Percentiles rank a stretch among this genome's conserved stretches.
phyloP scores from a whole-genome alignment of 192 early-diverging fungal genomes.

The Thamnidium elegans region DNA sequence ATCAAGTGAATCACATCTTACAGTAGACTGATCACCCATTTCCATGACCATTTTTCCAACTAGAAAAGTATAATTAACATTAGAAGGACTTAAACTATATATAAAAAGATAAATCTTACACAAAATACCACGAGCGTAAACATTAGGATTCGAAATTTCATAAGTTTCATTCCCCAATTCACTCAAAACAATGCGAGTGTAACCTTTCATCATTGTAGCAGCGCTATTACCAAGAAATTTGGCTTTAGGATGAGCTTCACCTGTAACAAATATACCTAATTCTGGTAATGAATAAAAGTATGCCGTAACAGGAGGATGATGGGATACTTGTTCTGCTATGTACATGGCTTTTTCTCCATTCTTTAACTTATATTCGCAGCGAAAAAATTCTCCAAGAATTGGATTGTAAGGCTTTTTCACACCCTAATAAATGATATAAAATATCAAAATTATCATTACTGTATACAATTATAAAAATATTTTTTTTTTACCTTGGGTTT shows the following conservation, averaged over 20 bases:
- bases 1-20: conserved; percentile 67
- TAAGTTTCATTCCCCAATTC: conserved; percentile 68
- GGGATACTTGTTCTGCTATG: conserved; percentile 86
- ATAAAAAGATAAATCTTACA: conserved; percentile 5
- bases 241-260: conserved; percentile 78
- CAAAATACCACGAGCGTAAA: conserved; percentile 86
- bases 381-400: conserved; percentile 87
- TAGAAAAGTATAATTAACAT: background rate
- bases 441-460: too few species aligned
- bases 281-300: conserved; percentile 80
- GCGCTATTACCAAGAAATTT: conserved; percentile 89
- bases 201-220: conserved; percentile 80
- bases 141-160: conserved; percentile 81
- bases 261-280: conserved; percentile 70
- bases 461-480: too few species aligned
- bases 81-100: background rate
- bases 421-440: conserved; percentile 46
- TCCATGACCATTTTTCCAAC: conserved; percentile 90
- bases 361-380: conserved; percentile 67
- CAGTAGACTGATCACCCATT: conserved; percentile 71
- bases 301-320: conserved; percentile 88
- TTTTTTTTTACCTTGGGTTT: conserved; percentile 66
- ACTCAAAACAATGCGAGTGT: conserved; percentile 54
- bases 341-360: conserved; percentile 70
- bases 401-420: conserved; percentile 95